Evolutionary conservation across 2,329 filamentous ascomycete species (phyloP).

Genomic region (Pestalotiopsis fici): DNA sequence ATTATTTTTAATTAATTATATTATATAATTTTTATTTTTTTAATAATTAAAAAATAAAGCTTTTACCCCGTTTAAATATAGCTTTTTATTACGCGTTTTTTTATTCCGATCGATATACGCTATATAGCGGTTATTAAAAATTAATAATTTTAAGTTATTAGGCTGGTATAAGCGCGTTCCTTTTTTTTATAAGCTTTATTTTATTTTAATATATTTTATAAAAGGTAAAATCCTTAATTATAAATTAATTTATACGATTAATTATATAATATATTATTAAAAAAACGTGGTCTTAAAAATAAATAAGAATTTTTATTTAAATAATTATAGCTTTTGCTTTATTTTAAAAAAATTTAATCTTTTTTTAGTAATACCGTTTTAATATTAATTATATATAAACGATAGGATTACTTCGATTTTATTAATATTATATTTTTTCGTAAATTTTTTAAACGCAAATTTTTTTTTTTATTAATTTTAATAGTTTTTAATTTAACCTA

Average conservation of each 20-base stretch:
- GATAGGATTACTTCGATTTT: background rate
- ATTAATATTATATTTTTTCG: background rate
- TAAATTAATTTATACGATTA: background rate
- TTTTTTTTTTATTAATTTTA: background rate
- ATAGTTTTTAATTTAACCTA: background rate
- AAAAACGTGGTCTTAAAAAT: background rate
- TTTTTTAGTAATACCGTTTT: background rate
- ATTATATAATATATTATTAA: background rate
- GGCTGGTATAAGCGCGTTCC: background rate
- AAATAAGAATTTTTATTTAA: background rate
- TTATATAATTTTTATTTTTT: background rate
- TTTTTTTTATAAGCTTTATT: background rate
- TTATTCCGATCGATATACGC: background rate
- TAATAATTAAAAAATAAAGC: no score
- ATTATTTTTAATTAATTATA: background rate
- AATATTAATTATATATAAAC: background rate
- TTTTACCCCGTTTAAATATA: no score
- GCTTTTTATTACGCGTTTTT: no score
- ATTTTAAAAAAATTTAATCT: background rate
- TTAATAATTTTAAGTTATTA: background rate
- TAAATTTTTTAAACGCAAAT: background rate
- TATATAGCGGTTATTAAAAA: background rate
- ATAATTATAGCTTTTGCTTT: background rate
- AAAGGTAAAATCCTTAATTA: background rate
- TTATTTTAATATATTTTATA: no score